These are phyloP conservation scores for Candida albicans DNA, from an alignment of 1,139 yeast species.

Conservation along the genomic window DNA sequence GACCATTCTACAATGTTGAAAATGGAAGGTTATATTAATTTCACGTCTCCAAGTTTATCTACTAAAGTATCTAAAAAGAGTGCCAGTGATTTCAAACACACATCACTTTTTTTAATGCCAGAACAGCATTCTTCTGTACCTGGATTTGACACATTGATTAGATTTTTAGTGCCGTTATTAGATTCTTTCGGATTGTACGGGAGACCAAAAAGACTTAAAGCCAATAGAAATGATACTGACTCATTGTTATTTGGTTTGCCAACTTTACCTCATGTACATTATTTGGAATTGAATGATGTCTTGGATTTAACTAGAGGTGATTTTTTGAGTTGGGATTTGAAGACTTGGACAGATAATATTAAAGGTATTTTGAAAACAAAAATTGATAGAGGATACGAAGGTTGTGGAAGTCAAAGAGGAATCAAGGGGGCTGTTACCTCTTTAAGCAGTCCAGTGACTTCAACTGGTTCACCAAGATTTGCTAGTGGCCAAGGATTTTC, in stretches of 20 bases:
- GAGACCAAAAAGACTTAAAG: slow-evolving; percentile 83
- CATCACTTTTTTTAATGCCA: slow-evolving; percentile 92
- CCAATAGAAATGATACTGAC: slow-evolving; percentile 77
- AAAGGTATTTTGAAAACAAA: slow-evolving; percentile 65
- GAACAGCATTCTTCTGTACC: slow-evolving; percentile 92
- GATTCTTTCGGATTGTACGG: slow-evolving; percentile 91
- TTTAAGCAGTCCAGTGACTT: slow-evolving; percentile 32
- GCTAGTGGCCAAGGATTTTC: slow-evolving; percentile 2
- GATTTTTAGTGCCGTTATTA: slow-evolving; percentile 81
- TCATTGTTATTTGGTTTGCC: slow-evolving; percentile 91
- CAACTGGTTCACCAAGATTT: slow-evolving; percentile 12
- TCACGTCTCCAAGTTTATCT: slow-evolving; percentile 45
- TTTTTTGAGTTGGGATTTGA: slow-evolving; percentile 57
- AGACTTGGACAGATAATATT: slow-evolving; percentile 67
- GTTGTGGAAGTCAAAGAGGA: slow-evolving; percentile 75
- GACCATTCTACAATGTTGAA: slow-evolving; percentile 88
- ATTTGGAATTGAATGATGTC: slow-evolving; percentile 49
- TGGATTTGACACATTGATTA: slow-evolving; percentile 88
- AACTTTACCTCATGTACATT: slow-evolving; percentile 83
- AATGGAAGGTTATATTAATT: slow-evolving; percentile 76
- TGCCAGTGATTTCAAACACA: slow-evolving; percentile 60
- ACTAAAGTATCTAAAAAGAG: slow-evolving; percentile 42
- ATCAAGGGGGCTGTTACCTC: slow-evolving; percentile 58
- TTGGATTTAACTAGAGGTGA: slow-evolving; percentile 22
- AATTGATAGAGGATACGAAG: slow-evolving; percentile 72